phyloP scores from a whole-genome alignment of 1,284 basidiomycete species.

The Melampsora americana region DNA sequence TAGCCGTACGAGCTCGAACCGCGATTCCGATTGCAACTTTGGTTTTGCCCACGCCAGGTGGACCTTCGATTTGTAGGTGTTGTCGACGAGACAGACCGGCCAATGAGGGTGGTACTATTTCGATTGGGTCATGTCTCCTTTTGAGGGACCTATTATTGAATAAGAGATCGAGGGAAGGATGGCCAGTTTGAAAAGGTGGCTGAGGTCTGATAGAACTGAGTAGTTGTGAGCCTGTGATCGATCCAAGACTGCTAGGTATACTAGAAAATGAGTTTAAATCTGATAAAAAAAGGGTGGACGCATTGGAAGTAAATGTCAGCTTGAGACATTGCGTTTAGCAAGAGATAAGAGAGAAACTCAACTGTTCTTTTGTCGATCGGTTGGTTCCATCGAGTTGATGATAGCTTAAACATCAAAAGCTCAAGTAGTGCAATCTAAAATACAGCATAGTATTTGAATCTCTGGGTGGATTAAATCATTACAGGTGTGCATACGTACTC shows the following conservation, averaged over 20 bases:
- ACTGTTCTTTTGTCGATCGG: no score
- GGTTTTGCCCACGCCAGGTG: slow-evolving; percentile 35
- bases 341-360: no score
- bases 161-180: slow-evolving; percentile 6
- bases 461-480: no score
- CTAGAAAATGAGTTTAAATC: not conserved
- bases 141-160: slow-evolving; percentile 12
- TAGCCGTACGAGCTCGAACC: slow-evolving; percentile 12
- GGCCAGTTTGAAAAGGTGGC: slow-evolving; percentile 14
- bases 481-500: no score
- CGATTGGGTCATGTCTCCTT: not conserved
- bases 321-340: no score
- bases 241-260: not conserved
- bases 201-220: slow-evolving; percentile 11
- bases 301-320: no score
- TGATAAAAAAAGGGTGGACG: no score
- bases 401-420: no score
- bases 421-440: no score
- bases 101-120: not conserved
- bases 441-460: no score
- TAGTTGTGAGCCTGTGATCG: slow-evolving; percentile 27
- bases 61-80: slow-evolving; percentile 30
- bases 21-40: slow-evolving; percentile 23
- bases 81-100: slow-evolving; percentile 23
- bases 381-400: no score